Base-by-base conservation (phyloP, 2,329 filamentous ascomycete genomes). In the Epichloe elymi region DNA sequence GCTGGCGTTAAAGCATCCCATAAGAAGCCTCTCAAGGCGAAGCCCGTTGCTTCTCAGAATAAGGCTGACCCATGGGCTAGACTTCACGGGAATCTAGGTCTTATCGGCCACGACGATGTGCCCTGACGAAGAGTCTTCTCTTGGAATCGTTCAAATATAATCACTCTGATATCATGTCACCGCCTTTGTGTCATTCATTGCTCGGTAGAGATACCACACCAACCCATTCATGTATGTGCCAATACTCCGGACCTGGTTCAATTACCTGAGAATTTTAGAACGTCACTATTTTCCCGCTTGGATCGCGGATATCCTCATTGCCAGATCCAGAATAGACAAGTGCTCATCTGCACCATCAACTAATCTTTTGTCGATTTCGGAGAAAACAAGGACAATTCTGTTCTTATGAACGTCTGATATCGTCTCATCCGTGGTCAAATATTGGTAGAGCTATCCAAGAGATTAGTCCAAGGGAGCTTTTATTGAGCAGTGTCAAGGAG, bases 321-420 rank as follows among this genome's bases (percentile, higher is more conserved):
- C 77, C 57, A 97, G 65, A 66, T 98, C 91, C 35, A 98, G 71
- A 53, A 97, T 85, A 1, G 87, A 88, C 23, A 98, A 72, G 65
- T 98, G 91, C 70, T 98, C 93, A 63, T 98, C 93, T 2, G 90
- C 86, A 8, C 93, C 93, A 66, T 99, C 94, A 5, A 95, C 85
- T 45, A 98, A 70, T 57, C 93, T 79, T 74, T 97, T 97, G 64
- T 99, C 93, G 30, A 91, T 77, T 66, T 97, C 90, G 0, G 90
- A 96, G 63, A 98, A 98, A 3, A 91, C 75, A 55, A 87, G 75
- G 46, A 91, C 84, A 53, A 98, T 91, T 65, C 84, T 84, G 63
- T 91, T 94, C 71, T 98, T 98, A 63, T 95, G 86, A 12, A 80
- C 69, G 61, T 96, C 88, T 0, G 82, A 80, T 23, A 96, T 83